Evolutionary conservation across 2,329 filamentous ascomycete genomes (phyloP), one percentile per base, ranked within the genome.

Genomic region (Ploettnerulaceae sp.): DNA sequence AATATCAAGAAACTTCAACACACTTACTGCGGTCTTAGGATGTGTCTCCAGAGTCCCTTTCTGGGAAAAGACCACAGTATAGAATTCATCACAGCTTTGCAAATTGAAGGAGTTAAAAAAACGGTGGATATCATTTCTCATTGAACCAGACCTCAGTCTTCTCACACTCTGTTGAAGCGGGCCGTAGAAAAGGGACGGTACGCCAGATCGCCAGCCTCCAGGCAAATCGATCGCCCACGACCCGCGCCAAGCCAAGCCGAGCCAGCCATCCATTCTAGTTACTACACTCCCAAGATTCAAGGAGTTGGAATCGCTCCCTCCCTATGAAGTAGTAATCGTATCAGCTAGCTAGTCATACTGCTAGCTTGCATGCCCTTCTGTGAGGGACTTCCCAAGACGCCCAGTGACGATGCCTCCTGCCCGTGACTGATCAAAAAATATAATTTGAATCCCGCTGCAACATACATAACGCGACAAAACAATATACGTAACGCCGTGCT

Each of bases 331-430:
- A 17, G 8, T 24, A n/a, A 36, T n/a, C n/a, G n/a, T n/a, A n/a
- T n/a, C n/a, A n/a, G n/a, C n/a, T n/a, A n/a, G n/a, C n/a, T n/a
- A n/a, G n/a, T n/a, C n/a, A n/a, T n/a, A n/a, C 26, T 8, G 26
- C 26, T 29, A 8, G n/a, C 3, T 29, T 4, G 4, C 5, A n/a
- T 20, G 29, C 39, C 39, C 29, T 25, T 17, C 29, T 12, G 20
- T 31, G 37, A 40, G 37, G 37, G 37, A 40, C 25, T 33, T 42
- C 17, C 17, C 36, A 37, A 42, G 29, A 42, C 39, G 39, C 41
- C 41, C 22, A 18, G 12, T 28, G 14, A 44, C 22, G 31, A 44
- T 36, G 32, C 15, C 32, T 25, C 14, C 22, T 24, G 25, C 25
- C 12, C 25, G 25, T 7, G 12, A 28, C 7, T 7, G 25, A 28